phyloP scores from a whole-genome alignment of 2,329 filamentous ascomycete species.

The Fusarium staphyleae region DNA sequence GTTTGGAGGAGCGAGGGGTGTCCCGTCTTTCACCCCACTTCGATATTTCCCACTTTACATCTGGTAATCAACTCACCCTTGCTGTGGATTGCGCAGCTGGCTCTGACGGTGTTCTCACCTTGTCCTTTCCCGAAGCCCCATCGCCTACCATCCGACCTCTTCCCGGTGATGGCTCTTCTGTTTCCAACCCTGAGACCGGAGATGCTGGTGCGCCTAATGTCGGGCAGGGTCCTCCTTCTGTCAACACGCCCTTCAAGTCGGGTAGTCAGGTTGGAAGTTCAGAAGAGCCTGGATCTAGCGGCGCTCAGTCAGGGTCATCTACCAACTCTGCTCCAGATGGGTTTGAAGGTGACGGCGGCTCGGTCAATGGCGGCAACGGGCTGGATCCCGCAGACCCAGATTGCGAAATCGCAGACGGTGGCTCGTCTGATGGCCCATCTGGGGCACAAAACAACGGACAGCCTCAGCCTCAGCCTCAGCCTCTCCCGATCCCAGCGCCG shows the following conservation, averaged over 20 bases:
- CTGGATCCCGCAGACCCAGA: conserved; percentile 1
- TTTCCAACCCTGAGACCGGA: background rate
- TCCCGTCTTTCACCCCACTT: conserved; percentile 5
- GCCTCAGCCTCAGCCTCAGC: background rate
- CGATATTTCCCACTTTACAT: conserved; percentile 16
- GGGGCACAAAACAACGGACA: conserved; percentile 2
- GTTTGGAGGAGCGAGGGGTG: conserved; percentile 14
- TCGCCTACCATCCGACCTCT: conserved; percentile 14
- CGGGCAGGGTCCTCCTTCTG: background rate
- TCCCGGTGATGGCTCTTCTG: background rate
- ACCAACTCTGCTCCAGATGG: background rate
- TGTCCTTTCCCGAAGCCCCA: conserved; percentile 35
- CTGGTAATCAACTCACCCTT: conserved; percentile 37
- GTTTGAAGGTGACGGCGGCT: background rate
- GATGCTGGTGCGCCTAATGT: background rate
- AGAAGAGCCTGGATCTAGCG: background rate
- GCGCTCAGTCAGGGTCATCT: background rate
- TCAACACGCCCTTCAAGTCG: background rate
- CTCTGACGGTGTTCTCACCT: conserved; percentile 44
- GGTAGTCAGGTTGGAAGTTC: background rate
- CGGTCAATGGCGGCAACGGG: background rate
- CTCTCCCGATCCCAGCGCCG: background rate
- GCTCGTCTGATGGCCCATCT: background rate
- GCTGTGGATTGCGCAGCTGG: conserved; percentile 43
- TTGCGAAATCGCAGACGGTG: background rate